phyloP scores from a whole-genome alignment of 371 early-diverging fungal species.

The Apophysomyces ossiformis region DNA sequence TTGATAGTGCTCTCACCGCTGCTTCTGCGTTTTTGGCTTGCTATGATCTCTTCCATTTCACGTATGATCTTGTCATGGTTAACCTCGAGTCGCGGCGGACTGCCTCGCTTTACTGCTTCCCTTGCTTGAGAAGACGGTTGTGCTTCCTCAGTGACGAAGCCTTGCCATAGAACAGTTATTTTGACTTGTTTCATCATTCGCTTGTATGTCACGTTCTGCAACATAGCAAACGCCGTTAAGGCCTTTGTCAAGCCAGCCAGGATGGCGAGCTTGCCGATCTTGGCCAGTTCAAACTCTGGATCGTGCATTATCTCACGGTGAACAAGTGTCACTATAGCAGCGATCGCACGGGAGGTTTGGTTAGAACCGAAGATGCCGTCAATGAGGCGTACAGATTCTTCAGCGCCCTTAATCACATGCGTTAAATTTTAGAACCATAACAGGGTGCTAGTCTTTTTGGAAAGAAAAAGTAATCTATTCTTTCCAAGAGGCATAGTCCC shows the following conservation, averaged over 20 bases:
- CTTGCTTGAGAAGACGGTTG: constrained; percentile 21
- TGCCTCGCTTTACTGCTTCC: neutral
- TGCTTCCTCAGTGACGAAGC: constrained; percentile 53
- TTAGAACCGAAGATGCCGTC: constrained; percentile 93
- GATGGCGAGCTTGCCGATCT: constrained; percentile 71
- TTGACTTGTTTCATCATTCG: constrained; percentile 56
- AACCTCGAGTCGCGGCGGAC: constrained; percentile 1
- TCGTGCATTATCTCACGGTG: constrained; percentile 77
- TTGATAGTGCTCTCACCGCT: neutral
- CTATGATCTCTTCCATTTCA: constrained; percentile 37
- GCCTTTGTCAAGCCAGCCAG: constrained; percentile 80
- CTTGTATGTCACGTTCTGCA: constrained; percentile 80
- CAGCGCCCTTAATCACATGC: constrained; percentile 62
- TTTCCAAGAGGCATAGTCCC: constrained; percentile 1
- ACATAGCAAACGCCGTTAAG: constrained; percentile 81
- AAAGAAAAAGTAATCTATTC: too few relatives aligned
- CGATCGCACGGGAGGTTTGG: constrained; percentile 87
- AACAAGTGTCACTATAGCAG: constrained; percentile 80
- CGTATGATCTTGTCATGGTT: constrained; percentile 36
- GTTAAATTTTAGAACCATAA: neutral
- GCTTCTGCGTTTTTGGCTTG: neutral
- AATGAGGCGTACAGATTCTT: constrained; percentile 87
- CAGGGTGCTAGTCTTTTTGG: neutral
- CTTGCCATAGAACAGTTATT: constrained; percentile 57
- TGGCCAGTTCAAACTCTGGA: constrained; percentile 66